These are phyloP conservation scores for Dimocarpus longan DNA, from an alignment of 345 rosid species.

Conservation along the genomic window DNA sequence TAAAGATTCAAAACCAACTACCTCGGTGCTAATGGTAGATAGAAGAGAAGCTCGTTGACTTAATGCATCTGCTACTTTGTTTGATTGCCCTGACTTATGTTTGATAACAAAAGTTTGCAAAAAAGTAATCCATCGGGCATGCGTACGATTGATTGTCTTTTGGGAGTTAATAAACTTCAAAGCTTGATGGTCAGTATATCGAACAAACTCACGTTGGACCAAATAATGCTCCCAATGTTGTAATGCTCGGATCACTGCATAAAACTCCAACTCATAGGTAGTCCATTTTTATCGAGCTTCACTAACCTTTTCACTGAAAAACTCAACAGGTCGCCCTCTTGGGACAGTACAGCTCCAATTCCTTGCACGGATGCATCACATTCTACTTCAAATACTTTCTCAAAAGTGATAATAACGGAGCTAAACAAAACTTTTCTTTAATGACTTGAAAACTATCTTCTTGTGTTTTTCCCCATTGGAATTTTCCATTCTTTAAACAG, in stretches of 20 bases:
- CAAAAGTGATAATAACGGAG: background rate
- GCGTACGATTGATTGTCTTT: background rate
- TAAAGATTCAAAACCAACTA: background rate
- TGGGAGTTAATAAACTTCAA: background rate
- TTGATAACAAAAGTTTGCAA: background rate
- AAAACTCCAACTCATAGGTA: background rate
- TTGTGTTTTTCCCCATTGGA: background rate
- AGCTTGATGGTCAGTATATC: background rate
- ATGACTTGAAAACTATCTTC: background rate
- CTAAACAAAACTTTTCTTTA: background rate
- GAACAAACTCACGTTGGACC: background rate
- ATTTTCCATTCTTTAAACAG: background rate
- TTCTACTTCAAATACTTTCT: background rate
- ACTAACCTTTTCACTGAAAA: background rate
- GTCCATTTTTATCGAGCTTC: background rate
- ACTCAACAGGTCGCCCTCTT: background rate
- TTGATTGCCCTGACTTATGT: background rate
- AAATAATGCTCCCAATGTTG: conserved; percentile 6
- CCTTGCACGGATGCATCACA: background rate
- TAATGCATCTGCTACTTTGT: background rate
- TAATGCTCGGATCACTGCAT: background rate
- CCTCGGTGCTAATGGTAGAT: background rate
- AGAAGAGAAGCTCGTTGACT: background rate
- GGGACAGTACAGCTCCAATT: background rate
- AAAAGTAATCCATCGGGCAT: background rate